Base-by-base conservation (phyloP, 495 filamentous ascomycete genomes). In the Penicillium angulare region DNA sequence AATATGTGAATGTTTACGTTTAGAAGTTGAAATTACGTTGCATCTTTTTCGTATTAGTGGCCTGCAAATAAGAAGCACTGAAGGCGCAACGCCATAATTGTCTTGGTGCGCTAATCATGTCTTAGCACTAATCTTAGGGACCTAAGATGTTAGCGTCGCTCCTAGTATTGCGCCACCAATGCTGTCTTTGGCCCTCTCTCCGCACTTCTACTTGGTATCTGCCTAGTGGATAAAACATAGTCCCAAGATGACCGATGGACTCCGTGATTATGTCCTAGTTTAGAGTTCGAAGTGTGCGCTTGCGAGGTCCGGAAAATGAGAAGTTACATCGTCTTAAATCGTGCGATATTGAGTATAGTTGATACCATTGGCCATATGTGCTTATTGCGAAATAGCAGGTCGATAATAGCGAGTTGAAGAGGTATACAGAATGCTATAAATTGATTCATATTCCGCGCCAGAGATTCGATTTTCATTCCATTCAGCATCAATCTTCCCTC, bases 341-440 rank as follows among this genome's bases (percentile, higher is more conserved):
- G 38, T 23, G 38, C 24, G 21, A 41, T 41, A 16, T 6, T 5
- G 12, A 23, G 1, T 12, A 7, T 24, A 10, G 10, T 7, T 41
- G 38, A n/a, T 23, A 21, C 21, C 38, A 41, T 41, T 41, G 12
- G 21, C 10, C 13, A 21, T 13, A 15, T 24, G 20, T 4, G n/a
- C 24, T 24, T n/a, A n/a, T n/a, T n/a, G n/a, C n/a, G n/a, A n/a
- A n/a, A n/a, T n/a, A n/a, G n/a, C n/a, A n/a, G n/a, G n/a, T n/a
- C n/a, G n/a, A n/a, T n/a, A n/a, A n/a, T n/a, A n/a, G n/a, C n/a
- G n/a, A n/a, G n/a, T n/a, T n/a, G n/a, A n/a, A n/a, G 21, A 41
- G 38, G 12, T 41, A 24, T n/a, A 41, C 10, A 24, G 21, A 46
- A 55, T 46, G 17, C 20, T 56, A 56, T 60, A 60, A 56, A 60